Conservation (phyloP, 2,329 filamentous ascomycete species). For the Aspergillus sp. region DNA sequence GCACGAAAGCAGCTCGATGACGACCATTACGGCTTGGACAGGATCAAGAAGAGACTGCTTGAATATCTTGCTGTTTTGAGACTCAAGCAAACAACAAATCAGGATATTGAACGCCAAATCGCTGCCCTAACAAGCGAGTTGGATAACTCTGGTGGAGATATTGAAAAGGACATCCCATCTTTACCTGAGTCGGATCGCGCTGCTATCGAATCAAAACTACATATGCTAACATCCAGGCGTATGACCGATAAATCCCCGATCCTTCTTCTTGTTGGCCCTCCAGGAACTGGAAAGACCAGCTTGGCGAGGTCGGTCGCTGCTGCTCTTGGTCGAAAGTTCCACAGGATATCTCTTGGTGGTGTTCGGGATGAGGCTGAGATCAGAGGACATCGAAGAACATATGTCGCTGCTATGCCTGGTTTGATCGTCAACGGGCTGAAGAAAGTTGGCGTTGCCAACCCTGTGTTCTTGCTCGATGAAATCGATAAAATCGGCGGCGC, state of each 20-base stretch:
- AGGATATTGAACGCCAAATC: constrained; percentile 78
- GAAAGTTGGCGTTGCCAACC: constrained; percentile 94
- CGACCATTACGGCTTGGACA: constrained; percentile 94
- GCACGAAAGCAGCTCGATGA: constrained; percentile 90
- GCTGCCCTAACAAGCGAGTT: constrained; percentile 51
- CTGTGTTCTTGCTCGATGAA: constrained; percentile 92
- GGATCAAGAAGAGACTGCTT: constrained; percentile 92
- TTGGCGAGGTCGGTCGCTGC: constrained; percentile 90
- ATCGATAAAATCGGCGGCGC: constrained; percentile 94
- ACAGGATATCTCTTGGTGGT: constrained; percentile 92
- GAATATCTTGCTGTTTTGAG: constrained; percentile 97
- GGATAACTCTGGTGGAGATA: constrained; percentile 37
- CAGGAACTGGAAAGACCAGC: constrained; percentile 94
- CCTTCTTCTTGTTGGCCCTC: constrained; percentile 85
- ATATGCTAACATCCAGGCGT: constrained; percentile 75
- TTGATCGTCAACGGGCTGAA: constrained; percentile 89
- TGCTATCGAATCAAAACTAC: constrained; percentile 62
- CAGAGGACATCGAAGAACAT: constrained; percentile 88
- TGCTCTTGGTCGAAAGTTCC: constrained; percentile 90
- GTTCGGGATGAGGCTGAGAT: constrained; percentile 97
- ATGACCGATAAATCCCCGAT: constrained; percentile 96
- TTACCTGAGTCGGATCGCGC: constrained; percentile 47
- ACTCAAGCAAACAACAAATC: constrained; percentile 87
- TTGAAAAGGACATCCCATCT: constrained; percentile 60
- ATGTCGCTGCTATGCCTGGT: constrained; percentile 98